phyloP scores from a whole-genome alignment of 169 alveolate genomes.

The Plasmodium knowlesi region DNA sequence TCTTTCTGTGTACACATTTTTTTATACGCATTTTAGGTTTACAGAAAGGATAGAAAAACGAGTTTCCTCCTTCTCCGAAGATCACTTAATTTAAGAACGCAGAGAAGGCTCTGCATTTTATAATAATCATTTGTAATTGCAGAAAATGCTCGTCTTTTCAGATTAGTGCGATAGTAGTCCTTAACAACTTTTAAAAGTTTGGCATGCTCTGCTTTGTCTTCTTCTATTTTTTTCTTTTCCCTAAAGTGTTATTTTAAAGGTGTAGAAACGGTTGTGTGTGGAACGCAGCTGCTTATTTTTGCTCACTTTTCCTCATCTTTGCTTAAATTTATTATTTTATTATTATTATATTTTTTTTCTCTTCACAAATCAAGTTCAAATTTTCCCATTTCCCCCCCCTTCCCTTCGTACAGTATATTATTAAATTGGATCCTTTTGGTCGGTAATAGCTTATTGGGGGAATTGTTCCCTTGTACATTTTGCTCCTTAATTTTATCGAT shows the following conservation, averaged over 20 bases:
- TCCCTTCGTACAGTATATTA: constrained; percentile 34
- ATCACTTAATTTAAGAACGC: constrained; percentile 36
- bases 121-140: constrained; percentile 40
- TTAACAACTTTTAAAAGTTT: constrained; percentile 48
- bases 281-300: not conserved
- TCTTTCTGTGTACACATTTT: not conserved
- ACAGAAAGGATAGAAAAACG: constrained; percentile 41
- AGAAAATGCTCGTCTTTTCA: constrained; percentile 47
- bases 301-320: too few relatives aligned
- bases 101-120: constrained; percentile 45
- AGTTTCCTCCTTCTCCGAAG: constrained; percentile 40
- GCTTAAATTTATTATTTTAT: too few relatives aligned
- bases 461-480: constrained; percentile 33
- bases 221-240: constrained; percentile 54
- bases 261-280: not conserved
- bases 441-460: constrained; percentile 14
- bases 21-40: not conserved
- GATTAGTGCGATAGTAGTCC: constrained; percentile 5
- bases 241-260: constrained; percentile 3
- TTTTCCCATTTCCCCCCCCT: not conserved
- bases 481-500: constrained; percentile 66
- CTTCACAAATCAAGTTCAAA: not conserved
- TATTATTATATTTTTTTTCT: not conserved
- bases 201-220: constrained; percentile 40
- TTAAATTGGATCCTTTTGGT: constrained; percentile 55